Base-by-base conservation (phyloP, 1,139 yeast species). In the Pichia kudriavzevii region DNA sequence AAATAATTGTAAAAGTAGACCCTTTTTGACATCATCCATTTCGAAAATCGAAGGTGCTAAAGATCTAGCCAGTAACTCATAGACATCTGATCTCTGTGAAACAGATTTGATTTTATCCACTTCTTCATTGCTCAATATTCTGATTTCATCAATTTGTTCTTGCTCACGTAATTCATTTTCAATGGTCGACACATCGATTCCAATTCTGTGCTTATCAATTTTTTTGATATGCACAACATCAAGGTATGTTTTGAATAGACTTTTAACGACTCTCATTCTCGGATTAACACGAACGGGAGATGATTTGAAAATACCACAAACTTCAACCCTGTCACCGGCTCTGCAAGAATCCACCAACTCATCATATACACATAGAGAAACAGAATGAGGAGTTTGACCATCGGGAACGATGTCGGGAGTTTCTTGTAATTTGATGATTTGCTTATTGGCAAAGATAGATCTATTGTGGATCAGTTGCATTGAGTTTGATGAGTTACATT, bases 391-490 rank as follows among this genome's bases (percentile, higher is more conserved):
- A 4, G 98, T 91, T 60, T 91, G 98, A 15, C 99, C 99, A 61
- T 85, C 98, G 3, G 98, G 98, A n/a, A 91, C 95, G 45, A 78
- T 68, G 58, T 91, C 98, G 0, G 98, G 99, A 0, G 98, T 91
- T 59, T 91, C 99, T 59, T 91, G 99, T 31, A 91, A 64, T 53
- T 85, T 84, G 44, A 91, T 77, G 24, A 91, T 91, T 59, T 91
- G 99, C 55, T 88, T 91, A 58, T 91, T 96, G 21, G 94, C 93
- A 62, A 91, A 91, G 1, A 85, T 74, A 22, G 94, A 82, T 50
- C 98, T 72, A 56, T 91, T 91, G 61, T 91, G 98, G 17, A 91
- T 72, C 38, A 91, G 65, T 41, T 81, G 75, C 97, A 93, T 87
- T 5, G 96, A 81, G 58, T 84, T 84, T 9, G 75, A 67, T 45